Evolutionary conservation across 805 yeast species (phyloP).

Genomic region (Yarrowia hollandica): DNA sequence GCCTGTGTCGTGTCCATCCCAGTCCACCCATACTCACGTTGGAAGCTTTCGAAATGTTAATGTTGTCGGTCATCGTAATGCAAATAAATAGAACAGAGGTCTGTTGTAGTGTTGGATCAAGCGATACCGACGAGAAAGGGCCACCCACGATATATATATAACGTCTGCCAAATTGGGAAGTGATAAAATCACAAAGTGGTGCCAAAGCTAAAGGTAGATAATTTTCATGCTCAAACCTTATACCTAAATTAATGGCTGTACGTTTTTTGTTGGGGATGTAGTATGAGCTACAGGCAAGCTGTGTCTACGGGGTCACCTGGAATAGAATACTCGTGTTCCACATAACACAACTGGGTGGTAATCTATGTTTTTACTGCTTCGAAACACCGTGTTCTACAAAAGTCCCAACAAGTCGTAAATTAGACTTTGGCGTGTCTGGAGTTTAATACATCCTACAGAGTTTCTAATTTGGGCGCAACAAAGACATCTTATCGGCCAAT

Average conservation of each 20-base stretch:
- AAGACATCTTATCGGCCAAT: conserved; percentile 29
- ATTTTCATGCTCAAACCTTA: conserved; percentile 18
- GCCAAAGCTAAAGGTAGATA: conserved; percentile 3
- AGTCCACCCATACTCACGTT: conserved; percentile 21
- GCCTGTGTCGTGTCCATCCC: neutral
- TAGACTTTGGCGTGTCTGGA: neutral
- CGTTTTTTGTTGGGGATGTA: neutral
- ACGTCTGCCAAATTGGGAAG: conserved; percentile 23
- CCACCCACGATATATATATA: conserved; percentile 23
- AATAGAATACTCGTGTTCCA: no score
- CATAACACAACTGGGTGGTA: no score
- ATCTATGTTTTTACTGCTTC: no score
- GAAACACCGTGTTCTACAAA: no score
- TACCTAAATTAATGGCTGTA: neutral
- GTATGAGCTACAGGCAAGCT: neutral
- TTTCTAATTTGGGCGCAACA: conserved; percentile 28
- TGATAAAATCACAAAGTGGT: conserved; percentile 2
- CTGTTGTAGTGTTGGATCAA: conserved; percentile 28
- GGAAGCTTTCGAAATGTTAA: conserved; percentile 27
- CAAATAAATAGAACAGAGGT: conserved; percentile 26
- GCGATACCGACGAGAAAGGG: conserved; percentile 10
- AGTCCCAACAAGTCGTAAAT: conserved; percentile 16
- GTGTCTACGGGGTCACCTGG: neutral
- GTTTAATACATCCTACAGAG: conserved; percentile 12
- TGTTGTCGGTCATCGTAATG: conserved; percentile 30